These are phyloP conservation scores for Vaccinium macrocarpon DNA, from an alignment of 148 eudicot genomes.

Conservation along the genomic window DNA sequence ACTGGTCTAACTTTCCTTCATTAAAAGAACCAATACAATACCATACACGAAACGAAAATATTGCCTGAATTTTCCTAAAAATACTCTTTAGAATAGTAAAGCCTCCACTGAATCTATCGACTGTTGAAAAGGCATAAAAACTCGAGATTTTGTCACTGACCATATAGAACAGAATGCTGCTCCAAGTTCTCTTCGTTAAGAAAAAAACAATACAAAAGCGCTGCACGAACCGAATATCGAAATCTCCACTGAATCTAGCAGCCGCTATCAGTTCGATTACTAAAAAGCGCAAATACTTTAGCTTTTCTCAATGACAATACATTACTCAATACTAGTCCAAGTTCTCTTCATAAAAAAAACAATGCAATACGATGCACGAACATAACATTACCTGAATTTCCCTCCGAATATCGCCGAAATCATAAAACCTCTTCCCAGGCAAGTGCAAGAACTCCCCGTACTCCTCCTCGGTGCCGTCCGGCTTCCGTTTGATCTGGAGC, in stretches of 20 bases:
- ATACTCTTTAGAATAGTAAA: no score
- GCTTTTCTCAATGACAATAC: not conserved
- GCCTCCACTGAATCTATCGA: not conserved
- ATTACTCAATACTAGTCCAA: not conserved
- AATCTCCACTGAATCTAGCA: not conserved
- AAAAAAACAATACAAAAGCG: not conserved
- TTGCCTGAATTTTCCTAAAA: no score
- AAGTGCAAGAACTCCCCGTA: slow-evolving; percentile 89
- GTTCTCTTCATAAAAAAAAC: not conserved
- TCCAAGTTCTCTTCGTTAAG: not conserved
- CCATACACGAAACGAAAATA: not conserved
- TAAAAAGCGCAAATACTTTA: not conserved
- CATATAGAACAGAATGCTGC: not conserved
- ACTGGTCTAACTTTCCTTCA: not conserved
- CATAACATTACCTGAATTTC: slow-evolving; percentile 61
- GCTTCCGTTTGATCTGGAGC: slow-evolving; percentile 55
- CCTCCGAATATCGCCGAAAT: slow-evolving; percentile 68
- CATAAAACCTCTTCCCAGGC: slow-evolving; percentile 57
- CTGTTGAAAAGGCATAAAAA: not conserved
- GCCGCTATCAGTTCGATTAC: not conserved
- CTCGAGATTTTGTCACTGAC: not conserved
- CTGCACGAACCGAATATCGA: not conserved
- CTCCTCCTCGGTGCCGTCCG: slow-evolving; percentile 59
- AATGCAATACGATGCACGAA: not conserved
- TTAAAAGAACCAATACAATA: no score